phyloP scores from a whole-genome alignment of 2,329 filamentous ascomycete species.

The Bisporella sp. region DNA sequence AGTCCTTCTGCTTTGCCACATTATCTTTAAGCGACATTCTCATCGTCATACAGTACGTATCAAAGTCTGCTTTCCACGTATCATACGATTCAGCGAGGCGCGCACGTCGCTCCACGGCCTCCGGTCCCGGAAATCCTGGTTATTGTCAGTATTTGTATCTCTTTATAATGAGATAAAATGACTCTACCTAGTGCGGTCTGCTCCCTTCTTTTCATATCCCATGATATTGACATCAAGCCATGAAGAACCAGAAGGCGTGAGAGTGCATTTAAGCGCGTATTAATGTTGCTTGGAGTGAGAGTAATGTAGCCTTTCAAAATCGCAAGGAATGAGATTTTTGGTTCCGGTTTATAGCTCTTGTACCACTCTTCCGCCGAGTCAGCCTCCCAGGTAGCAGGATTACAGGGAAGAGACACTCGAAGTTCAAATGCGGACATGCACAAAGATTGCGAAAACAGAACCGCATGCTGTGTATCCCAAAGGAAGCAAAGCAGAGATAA shows the following conservation, averaged over 20 bases:
- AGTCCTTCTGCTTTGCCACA: conserved; percentile 29
- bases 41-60: conserved; percentile 39
- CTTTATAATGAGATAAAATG: too few relatives aligned
- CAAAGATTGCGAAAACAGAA: conserved; percentile 56
- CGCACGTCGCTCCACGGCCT: conserved; percentile 2
- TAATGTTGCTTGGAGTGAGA: conserved; percentile 30
- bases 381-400: conserved; percentile 50
- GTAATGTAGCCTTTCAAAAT: conserved; percentile 51
- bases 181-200: conserved; percentile 48
- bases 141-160: too few relatives aligned
- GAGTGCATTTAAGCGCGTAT: conserved; percentile 39
- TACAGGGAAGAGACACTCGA: conserved; percentile 47
- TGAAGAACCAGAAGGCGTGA: conserved; percentile 50
- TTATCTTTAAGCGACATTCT: conserved; percentile 27
- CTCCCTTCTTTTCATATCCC: conserved; percentile 55
- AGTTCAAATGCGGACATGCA: conserved; percentile 62
- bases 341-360: conserved; percentile 23
- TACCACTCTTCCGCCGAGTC: conserved; percentile 43
- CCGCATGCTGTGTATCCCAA: conserved; percentile 60
- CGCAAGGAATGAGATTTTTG: conserved; percentile 38
- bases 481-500: conserved; percentile 55
- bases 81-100: conserved; percentile 47
- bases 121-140: too few relatives aligned
- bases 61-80: conserved; percentile 52
- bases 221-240: conserved; percentile 55